Evolutionary conservation across 2,329 filamentous ascomycete genomes (phyloP).

Genomic region (Cladosporium sp.): DNA sequence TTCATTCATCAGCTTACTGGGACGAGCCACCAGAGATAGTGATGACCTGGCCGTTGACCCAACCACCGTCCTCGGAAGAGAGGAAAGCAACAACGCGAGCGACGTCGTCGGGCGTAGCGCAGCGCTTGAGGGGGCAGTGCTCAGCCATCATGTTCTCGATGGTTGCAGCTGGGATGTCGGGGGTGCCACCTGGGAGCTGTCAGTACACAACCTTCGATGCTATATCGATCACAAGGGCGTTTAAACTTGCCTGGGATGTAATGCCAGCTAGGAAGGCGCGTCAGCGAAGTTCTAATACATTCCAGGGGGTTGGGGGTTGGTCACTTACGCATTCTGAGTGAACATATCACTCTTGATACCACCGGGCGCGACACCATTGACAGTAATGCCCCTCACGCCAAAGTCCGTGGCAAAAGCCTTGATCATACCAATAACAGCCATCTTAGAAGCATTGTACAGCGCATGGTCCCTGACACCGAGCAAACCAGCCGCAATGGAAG

Average conservation of each 20-base stretch:
- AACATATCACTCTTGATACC: slow-evolving; percentile 74
- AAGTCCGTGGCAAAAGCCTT: slow-evolving; percentile 69
- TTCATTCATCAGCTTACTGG: slow-evolving; percentile 25
- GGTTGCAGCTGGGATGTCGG: slow-evolving; percentile 46
- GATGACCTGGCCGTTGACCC: slow-evolving; percentile 41
- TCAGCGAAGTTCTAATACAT: neutral
- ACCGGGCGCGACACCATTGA: slow-evolving; percentile 68
- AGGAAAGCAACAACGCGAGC: slow-evolving; percentile 37
- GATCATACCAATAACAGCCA: slow-evolving; percentile 67
- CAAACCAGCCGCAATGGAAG: slow-evolving; percentile 63
- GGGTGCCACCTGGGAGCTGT: slow-evolving; percentile 39
- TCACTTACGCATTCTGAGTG: slow-evolving; percentile 33
- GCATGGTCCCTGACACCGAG: slow-evolving; percentile 66
- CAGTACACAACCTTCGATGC: too few species aligned
- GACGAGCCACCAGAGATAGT: slow-evolving; percentile 40
- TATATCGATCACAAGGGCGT: too few species aligned
- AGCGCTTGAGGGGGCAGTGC: slow-evolving; percentile 46
- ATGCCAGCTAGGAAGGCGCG: neutral
- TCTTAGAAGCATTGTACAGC: slow-evolving; percentile 67
- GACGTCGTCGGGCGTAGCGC: slow-evolving; percentile 44
- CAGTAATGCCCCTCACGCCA: slow-evolving; percentile 62
- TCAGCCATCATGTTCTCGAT: slow-evolving; percentile 48
- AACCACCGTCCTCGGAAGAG: slow-evolving; percentile 34
- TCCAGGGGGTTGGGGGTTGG: slow-evolving; percentile 7
- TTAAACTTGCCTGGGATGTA: slow-evolving; percentile 19